Percentiles rank a stretch among this genome's conserved stretches.
Conservation (phyloP, 2,329 filamentous ascomycete genomes). For the Ophiostoma ulmi region DNA sequence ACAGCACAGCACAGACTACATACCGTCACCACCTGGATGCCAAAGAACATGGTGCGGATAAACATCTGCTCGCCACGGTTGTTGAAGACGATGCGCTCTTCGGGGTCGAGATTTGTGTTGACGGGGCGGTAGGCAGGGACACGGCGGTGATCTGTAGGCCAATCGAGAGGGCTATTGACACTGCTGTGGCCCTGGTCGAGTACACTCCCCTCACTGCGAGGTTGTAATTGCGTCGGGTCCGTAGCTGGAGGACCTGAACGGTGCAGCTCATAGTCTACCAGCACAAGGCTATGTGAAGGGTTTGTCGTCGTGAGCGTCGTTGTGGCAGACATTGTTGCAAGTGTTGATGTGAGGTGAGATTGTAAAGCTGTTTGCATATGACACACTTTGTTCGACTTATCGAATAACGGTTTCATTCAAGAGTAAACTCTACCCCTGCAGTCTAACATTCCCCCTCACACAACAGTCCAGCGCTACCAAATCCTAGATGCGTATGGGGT, state of each 20-base stretch:
- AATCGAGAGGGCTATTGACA: slow-evolving; percentile 25
- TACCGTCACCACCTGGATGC: slow-evolving; percentile 22
- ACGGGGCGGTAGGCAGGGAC: slow-evolving; percentile 30
- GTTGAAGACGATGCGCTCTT: slow-evolving; percentile 27
- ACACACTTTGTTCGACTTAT: background rate
- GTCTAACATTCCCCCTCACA: background rate
- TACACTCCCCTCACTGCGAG: background rate
- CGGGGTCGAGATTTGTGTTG: slow-evolving; percentile 27
- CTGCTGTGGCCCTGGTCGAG: background rate
- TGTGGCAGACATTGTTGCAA: background rate
- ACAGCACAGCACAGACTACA: background rate
- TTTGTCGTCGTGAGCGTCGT: background rate
- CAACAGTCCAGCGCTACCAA: background rate
- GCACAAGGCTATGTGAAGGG: slow-evolving; percentile 17
- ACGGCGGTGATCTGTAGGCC: slow-evolving; percentile 28
- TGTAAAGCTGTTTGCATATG: background rate
- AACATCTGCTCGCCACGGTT: slow-evolving; percentile 28
- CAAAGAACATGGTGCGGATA: slow-evolving; percentile 30
- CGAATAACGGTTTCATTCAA: background rate
- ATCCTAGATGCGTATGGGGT: background rate
- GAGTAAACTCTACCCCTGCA: background rate
- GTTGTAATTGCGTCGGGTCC: background rate
- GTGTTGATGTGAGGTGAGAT: background rate
- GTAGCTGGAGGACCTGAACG: background rate
- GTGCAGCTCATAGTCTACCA: slow-evolving; percentile 33